Base-by-base conservation (phyloP, 2,329 filamentous ascomycete species). In the Fusarium anguioides region DNA sequence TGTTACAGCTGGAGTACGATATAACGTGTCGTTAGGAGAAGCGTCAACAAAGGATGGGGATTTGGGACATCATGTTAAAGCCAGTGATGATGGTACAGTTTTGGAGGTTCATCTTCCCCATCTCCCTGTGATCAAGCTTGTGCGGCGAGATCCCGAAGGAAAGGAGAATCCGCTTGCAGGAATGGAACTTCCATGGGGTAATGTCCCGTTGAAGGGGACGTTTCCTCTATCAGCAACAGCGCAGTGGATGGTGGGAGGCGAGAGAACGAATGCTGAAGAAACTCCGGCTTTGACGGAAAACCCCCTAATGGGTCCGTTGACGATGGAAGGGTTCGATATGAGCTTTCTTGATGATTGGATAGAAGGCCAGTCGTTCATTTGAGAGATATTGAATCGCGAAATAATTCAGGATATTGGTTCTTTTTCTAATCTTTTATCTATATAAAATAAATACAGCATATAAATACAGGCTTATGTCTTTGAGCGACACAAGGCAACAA, bases 71-170 rank as follows among this genome's bases (percentile, higher is more conserved):
- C 31, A n/a, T 8, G 61, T 59, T 5, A 61, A 36, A 9, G 37
- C 60, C 0, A 61, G 50, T 8, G 37, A 59, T 0, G 56, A 66
- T n/a, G 63, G 57, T 0, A 59, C 42, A 2, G 58, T 72, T 7
- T 57, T 83, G 4, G 65, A 67, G 18, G 78, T 85, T 14, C 71
- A 76, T 14, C 78, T 84, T 18, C 82, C 82, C 0, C 80, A 81
- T 37, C 74, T 82, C 21, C 81, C 81, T 2, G 76, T 72, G 3
- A 73, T 84, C 17, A 74, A 72, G 26, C 78, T 83, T 26, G 70
- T 64, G 5, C 51, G 67, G 1, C 36, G 41, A 1, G 35, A 44
- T 33, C 14, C 47, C 0, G 41, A 47, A 21, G 48, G 23, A 1
- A 47, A 21, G 0, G 41, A 51, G 11, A 10, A 21, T 6, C 33